phyloP scores from a whole-genome alignment of 208 protist genomes.

The Blastocrithidia nonstop region DNA sequence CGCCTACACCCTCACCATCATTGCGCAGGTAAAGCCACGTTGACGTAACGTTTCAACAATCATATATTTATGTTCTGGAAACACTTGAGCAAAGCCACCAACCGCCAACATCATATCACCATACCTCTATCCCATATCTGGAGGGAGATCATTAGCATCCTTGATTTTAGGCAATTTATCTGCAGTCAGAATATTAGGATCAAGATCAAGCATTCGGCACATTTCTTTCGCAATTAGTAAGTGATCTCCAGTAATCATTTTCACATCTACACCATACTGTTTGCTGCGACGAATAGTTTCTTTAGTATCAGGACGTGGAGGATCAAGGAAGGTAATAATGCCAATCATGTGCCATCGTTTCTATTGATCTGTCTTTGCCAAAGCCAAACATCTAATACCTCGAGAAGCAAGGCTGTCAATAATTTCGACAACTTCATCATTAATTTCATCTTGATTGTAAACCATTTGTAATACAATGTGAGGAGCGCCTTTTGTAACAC shows the following conservation, averaged over 20 bases:
- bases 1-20: conserved; percentile 96
- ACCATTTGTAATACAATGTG: conserved; percentile 67
- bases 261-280: conserved; percentile 84
- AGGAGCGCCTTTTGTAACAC: conserved; percentile 79
- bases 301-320: conserved; percentile 83
- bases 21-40: conserved; percentile 80
- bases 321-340: conserved; percentile 86
- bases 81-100: conserved; percentile 87
- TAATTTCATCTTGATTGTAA: conserved; percentile 64
- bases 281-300: conserved; percentile 69
- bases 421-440: conserved; percentile 47
- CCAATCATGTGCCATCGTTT: conserved; percentile 63
- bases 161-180: conserved; percentile 53
- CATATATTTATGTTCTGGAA: conserved; percentile 91
- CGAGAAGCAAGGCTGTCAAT: conserved; percentile 47
- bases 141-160: conserved; percentile 36
- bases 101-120: conserved; percentile 41
- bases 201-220: conserved; percentile 80
- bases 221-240: conserved; percentile 90
- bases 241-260: conserved; percentile 93
- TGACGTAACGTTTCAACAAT: conserved; percentile 88
- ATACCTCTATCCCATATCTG: conserved; percentile 47
- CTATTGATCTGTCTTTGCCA: conserved; percentile 36
- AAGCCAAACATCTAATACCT: conserved; percentile 59
- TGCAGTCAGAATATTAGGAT: conserved; percentile 71